A percentile compares a stretch with the other conserved stretches of the same genome.
These are phyloP conservation scores for Tolypocladium guangdongense DNA, from an alignment of 2,329 filamentous ascomycete genomes.

Conservation along the genomic window DNA sequence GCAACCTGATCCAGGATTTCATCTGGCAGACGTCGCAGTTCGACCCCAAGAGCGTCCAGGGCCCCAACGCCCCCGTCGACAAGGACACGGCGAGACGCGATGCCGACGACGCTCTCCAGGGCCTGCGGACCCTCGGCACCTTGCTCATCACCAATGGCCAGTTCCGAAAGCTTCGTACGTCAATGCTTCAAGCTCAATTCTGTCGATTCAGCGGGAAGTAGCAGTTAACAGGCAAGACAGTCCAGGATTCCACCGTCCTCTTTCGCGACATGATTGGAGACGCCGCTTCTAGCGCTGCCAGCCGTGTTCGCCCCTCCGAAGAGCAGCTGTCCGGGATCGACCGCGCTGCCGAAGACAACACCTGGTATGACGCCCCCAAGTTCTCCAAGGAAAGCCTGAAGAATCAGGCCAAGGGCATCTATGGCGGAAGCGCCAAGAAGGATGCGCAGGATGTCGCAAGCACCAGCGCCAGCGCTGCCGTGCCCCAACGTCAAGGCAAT, in stretches of 20 bases:
- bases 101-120: conserved; percentile 71
- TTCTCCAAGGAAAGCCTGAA: conserved; percentile 60
- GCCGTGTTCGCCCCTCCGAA: conserved; percentile 63
- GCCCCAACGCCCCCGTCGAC: conserved; percentile 56
- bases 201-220: too few species aligned
- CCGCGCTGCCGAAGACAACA: conserved; percentile 76
- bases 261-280: conserved; percentile 88
- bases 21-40: conserved; percentile 86
- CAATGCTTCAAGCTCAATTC: background rate
- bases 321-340: conserved; percentile 72
- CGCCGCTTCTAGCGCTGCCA: conserved; percentile 69
- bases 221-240: conserved; percentile 19
- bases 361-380: conserved; percentile 82
- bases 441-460: conserved; percentile 51
- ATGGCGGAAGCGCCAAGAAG: conserved; percentile 41
- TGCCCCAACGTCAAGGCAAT: conserved; percentile 31
- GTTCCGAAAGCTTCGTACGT: conserved; percentile 78
- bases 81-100: conserved; percentile 75
- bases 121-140: conserved; percentile 76
- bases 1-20: conserved; percentile 90
- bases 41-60: conserved; percentile 47
- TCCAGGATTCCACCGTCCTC: conserved; percentile 71
- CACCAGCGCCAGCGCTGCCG: conserved; percentile 45
- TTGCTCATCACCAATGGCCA: conserved; percentile 92
- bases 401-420: conserved; percentile 53